Percentiles rank a stretch among this genome's conserved stretches.
phyloP scores from a whole-genome alignment of 2,329 filamentous ascomycete species.

The Lachnellula subtilissima region DNA sequence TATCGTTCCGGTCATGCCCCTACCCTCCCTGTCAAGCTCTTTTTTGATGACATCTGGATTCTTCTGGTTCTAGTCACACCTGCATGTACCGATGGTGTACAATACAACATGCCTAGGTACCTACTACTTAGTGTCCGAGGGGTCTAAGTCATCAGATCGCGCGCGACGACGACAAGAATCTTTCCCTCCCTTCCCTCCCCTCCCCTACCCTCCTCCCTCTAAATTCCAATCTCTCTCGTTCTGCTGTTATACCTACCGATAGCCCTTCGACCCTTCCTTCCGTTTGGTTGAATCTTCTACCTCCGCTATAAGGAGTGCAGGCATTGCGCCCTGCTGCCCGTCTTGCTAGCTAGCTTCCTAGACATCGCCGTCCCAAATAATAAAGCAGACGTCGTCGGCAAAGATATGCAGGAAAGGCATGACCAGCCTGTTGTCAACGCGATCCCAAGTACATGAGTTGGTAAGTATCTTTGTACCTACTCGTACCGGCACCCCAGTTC shows the following conservation, averaged over 20 bases:
- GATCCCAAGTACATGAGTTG: conserved; percentile 25
- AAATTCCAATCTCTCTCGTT: neutral
- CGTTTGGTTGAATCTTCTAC: conserved; percentile 2
- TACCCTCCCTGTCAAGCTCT: conserved; percentile 23
- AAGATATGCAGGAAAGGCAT: conserved; percentile 27
- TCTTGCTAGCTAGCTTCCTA: conserved; percentile 1
- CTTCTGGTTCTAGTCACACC: conserved; percentile 20
- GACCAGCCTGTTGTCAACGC: conserved; percentile 24
- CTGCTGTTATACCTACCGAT: neutral
- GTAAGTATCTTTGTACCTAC: conserved; percentile 28
- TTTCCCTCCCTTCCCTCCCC: neutral
- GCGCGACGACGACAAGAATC: conserved; percentile 8
- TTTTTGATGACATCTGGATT: conserved; percentile 20
- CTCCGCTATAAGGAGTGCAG: conserved; percentile 5
- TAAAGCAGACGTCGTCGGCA: conserved; percentile 12
- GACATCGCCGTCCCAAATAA: too few relatives aligned
- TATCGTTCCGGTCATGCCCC: conserved; percentile 18
- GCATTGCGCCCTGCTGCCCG: conserved; percentile 1
- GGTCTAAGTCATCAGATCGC: conserved; percentile 27
- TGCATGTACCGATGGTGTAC: conserved; percentile 27
- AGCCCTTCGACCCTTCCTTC: neutral
- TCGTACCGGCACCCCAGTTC: conserved; percentile 28
- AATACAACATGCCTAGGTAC: conserved; percentile 4
- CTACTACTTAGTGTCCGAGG: conserved; percentile 19
- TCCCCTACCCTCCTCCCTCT: neutral